Evolutionary conservation across 805 yeast genomes (phyloP).

Genomic region (Blastobotrys americana): DNA sequence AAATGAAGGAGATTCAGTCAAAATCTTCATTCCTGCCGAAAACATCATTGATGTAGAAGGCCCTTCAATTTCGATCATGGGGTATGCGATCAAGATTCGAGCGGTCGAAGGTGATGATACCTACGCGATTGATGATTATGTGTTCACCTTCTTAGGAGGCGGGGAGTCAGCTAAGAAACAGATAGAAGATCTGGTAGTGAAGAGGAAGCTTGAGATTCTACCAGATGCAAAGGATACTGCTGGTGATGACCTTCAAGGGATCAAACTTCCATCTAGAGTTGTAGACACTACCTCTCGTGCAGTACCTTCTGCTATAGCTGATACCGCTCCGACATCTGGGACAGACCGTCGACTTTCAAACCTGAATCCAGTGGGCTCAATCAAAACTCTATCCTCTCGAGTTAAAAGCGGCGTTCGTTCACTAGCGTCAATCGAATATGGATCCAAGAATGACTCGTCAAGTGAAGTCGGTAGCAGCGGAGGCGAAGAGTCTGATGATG

Average conservation of each 20-base stretch:
- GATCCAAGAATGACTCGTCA: background rate
- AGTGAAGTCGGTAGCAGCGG: background rate
- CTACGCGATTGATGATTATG: conserved; percentile 59
- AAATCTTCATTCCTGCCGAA: conserved; percentile 66
- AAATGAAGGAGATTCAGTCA: conserved; percentile 63
- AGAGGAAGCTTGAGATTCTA: conserved; percentile 9
- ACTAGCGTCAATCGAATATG: background rate
- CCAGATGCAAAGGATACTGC: conserved; percentile 3
- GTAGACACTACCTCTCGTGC: conserved; percentile 9
- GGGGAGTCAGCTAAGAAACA: conserved; percentile 28
- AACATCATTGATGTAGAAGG: conserved; percentile 58
- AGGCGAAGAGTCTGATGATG: background rate
- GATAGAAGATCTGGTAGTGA: conserved; percentile 3
- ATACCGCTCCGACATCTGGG: background rate
- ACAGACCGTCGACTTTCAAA: background rate
- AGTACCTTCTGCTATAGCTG: background rate
- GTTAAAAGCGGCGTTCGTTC: background rate
- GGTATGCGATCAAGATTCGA: conserved; percentile 52
- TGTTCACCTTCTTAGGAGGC: conserved; percentile 52
- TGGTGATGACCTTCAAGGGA: background rate
- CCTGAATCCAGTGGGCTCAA: background rate
- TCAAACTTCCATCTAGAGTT: background rate
- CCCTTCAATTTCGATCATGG: conserved; percentile 46
- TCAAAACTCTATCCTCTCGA: background rate
- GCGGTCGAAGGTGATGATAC: conserved; percentile 50